Evolutionary conservation across 1,139 yeast genomes (phyloP), one percentile per base, ranked within the genome.

Genomic region (Taphrina pruni): DNA sequence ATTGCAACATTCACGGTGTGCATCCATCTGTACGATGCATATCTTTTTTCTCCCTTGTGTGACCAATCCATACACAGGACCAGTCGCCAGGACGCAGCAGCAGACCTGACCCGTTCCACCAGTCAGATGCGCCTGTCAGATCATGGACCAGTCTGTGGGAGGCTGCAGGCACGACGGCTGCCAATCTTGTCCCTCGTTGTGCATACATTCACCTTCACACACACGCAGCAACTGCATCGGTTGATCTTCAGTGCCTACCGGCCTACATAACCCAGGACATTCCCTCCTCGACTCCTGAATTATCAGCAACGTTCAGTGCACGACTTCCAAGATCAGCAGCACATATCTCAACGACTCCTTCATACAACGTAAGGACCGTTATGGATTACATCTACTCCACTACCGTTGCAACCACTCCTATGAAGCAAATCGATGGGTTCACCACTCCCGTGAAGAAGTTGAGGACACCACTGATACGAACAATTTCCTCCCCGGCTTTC

Each of bases 401-500:
- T 43, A 45, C 66, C 32, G 60, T 52, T 7, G 20, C 58, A 32
- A 14, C 60, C 54, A 54, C 67, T 38, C 67, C 67, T 20, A 50
- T 64, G 54, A 64, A 64, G 48, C 67, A 64, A 48, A 64, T 64
- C n/a, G 67, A 64, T 46, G 61, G 45, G 11, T 46, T 64, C 55
- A 54, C 60, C 17, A 64, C 67, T 1, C 67, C 67, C 35, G 48
- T 57, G 45, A 43, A 50, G 52, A 64, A 56, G 54, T 51, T 45
- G 32, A 56, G 54, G 46, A 45, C 67, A 38, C 67, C 67, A 39
- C 48, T 64, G 51, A 36, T 38, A n/a, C 52, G 67, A 20, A 64
- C 67, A 32, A 46, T 46, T 12, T 64, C 67, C 11, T 64, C 67
- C 8, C 67, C 67, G 55, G 67, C 67, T 26, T 64, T 64, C 45